Conservation (phyloP, 345 rosid species). For the Geranium brycei region DNA sequence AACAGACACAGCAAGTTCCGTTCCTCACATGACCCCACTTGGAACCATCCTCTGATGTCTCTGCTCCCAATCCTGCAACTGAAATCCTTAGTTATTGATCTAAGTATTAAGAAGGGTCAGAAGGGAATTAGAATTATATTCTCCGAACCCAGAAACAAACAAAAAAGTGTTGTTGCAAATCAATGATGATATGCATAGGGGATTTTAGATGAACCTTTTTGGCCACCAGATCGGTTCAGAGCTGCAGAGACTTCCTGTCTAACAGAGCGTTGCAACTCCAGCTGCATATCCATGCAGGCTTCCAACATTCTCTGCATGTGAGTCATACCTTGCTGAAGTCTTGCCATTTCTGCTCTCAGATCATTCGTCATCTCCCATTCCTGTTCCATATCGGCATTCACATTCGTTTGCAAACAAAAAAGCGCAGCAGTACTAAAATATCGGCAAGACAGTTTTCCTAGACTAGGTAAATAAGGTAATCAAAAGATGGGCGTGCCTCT, state of each 20-base stretch:
- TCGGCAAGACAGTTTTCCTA: too few relatives aligned
- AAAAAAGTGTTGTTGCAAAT: too few relatives aligned
- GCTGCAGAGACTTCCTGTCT: slow-evolving; percentile 99
- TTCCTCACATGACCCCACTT: slow-evolving; percentile 85
- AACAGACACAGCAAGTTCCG: slow-evolving; percentile 95
- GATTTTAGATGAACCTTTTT: slow-evolving; percentile 35
- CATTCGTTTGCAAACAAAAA: neutral
- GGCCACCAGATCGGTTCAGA: slow-evolving; percentile 61
- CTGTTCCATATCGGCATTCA: slow-evolving; percentile 28
- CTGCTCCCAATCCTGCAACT: slow-evolving; percentile 43
- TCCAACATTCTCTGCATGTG: slow-evolving; percentile 99
- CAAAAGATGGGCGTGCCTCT: neutral
- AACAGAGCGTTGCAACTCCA: slow-evolving; percentile 94
- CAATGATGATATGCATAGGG: neutral
- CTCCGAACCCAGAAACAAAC: too few relatives aligned
- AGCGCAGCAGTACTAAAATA: neutral
- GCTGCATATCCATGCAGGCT: slow-evolving; percentile 99
- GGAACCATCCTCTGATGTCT: slow-evolving; percentile 84
- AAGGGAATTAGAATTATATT: too few relatives aligned
- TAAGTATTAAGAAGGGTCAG: too few relatives aligned
- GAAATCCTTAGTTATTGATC: neutral
- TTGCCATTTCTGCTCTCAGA: slow-evolving; percentile 80
- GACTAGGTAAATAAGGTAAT: neutral
- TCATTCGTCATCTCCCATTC: slow-evolving; percentile 97
- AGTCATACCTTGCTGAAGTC: slow-evolving; percentile 96